Conservation (phyloP, 176 grass and related monocot genomes). For the Areca catechu region DNA sequence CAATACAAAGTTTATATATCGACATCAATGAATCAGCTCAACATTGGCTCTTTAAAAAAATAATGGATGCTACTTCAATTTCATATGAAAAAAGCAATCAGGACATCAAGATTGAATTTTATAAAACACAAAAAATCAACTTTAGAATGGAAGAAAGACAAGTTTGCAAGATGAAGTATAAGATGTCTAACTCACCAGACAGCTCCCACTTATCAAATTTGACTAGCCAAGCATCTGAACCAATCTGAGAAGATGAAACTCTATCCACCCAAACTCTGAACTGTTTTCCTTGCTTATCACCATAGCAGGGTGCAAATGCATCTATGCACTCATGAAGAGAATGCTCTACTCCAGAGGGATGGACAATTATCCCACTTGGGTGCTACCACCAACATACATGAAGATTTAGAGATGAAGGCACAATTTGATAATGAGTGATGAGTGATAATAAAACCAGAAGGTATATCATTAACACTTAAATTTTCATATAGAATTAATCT, state of each 20-base stretch:
- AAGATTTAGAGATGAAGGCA: too few relatives aligned
- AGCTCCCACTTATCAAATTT: conserved; percentile 86
- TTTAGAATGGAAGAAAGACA: background rate
- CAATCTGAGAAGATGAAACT: conserved; percentile 45
- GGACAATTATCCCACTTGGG: conserved; percentile 45
- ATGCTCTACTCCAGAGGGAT: conserved; percentile 59
- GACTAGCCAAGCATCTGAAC: conserved; percentile 52
- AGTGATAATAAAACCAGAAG: too few relatives aligned
- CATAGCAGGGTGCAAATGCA: conserved; percentile 35
- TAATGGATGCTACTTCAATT: too few relatives aligned
- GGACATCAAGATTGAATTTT: background rate
- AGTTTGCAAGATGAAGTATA: background rate
- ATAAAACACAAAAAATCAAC: background rate
- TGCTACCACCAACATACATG: conserved; percentile 27
- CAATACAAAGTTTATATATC: too few relatives aligned
- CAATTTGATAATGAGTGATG: too few relatives aligned
- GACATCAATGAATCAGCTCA: too few relatives aligned
- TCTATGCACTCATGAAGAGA: conserved; percentile 53
- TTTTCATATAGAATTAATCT: too few relatives aligned
- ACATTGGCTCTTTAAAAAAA: too few relatives aligned
- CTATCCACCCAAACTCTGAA: conserved; percentile 81
- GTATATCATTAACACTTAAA: too few relatives aligned
- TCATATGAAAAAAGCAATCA: too few relatives aligned
- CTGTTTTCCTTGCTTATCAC: conserved; percentile 51
- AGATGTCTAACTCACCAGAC: conserved; percentile 37